These are phyloP conservation scores for Bromus sterilis DNA, from an alignment of 176 grass and related monocot genomes.

Conservation along the genomic window DNA sequence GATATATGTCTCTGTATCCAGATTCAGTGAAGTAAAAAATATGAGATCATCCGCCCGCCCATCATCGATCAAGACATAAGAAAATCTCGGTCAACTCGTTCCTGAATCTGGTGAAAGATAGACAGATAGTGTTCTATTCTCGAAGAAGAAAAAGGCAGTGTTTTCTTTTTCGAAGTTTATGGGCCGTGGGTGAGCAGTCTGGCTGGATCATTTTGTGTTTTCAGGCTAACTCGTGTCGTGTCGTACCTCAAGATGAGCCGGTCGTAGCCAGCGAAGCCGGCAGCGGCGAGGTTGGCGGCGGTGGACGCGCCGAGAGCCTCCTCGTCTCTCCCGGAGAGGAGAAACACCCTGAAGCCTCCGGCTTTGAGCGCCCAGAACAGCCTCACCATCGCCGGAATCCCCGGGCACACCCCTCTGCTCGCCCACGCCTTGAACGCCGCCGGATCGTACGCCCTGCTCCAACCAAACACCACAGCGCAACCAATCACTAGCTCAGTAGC, in stretches of 20 bases:
- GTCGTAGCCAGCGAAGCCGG: conserved; percentile 63
- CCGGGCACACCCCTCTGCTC: conserved; percentile 39
- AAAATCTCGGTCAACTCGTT: no score
- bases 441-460: conserved; percentile 49
- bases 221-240: not conserved
- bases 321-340: conserved; percentile 63
- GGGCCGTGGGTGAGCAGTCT: not conserved
- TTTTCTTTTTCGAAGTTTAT: not conserved
- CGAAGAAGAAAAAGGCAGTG: no score
- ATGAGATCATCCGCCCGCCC: no score
- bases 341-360: conserved; percentile 51
- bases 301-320: conserved; percentile 34
- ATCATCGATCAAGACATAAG: no score
- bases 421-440: conserved; percentile 71
- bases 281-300: conserved; percentile 31
- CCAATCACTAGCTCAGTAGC: not conserved
- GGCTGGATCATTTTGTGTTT: not conserved
- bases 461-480: not conserved
- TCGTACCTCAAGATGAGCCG: conserved; percentile 68
- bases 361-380: conserved; percentile 45
- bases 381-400: conserved; percentile 39
- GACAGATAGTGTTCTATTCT: no score
- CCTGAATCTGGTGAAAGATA: not conserved
- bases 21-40: no score
- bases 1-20: no score